phyloP scores from a whole-genome alignment of 768 basidiomycete genomes.

The Collybia nuda region DNA sequence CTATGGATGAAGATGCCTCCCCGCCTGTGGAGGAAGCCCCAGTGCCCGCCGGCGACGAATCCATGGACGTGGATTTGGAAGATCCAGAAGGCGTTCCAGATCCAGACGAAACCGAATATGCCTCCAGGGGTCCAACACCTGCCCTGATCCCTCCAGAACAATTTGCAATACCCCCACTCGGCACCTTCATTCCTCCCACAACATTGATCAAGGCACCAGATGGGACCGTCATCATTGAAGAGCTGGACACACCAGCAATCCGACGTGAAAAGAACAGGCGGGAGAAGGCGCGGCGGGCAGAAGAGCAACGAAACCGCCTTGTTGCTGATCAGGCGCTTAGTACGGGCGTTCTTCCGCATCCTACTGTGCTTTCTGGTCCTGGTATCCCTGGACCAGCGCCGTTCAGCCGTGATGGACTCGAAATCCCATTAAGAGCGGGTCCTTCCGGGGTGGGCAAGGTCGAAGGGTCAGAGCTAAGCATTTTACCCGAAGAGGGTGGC shows the following conservation, averaged over 20 bases:
- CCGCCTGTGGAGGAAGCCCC: not conserved
- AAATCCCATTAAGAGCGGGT: not conserved
- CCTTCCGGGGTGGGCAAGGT: slow-evolving; percentile 8
- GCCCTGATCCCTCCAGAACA: not conserved
- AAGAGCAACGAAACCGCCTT: slow-evolving; percentile 19
- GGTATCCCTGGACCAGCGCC: not conserved
- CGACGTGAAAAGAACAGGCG: slow-evolving; percentile 56
- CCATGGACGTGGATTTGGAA: slow-evolving; percentile 3
- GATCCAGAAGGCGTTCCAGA: not conserved
- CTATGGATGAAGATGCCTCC: not conserved
- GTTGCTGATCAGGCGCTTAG: slow-evolving; percentile 7
- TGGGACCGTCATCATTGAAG: slow-evolving; percentile 65
- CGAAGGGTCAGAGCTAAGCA: slow-evolving; percentile 41
- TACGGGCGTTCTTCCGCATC: not conserved
- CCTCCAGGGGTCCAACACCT: too few relatives aligned
- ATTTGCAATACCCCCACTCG: slow-evolving; percentile 3
- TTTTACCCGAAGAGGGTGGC: slow-evolving; percentile 38
- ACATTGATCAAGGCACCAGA: slow-evolving; percentile 29
- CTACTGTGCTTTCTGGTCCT: not conserved
- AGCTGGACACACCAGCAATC: slow-evolving; percentile 69
- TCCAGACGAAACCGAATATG: too few relatives aligned
- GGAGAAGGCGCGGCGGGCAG: slow-evolving; percentile 35
- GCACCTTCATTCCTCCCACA: slow-evolving; percentile 17
- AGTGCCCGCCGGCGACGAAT: not conserved
- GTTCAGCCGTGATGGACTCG: not conserved